A percentile compares a stretch with the other conserved stretches of the same genome.
Evolutionary conservation across 768 basidiomycete species (phyloP).

Genomic region (Suillus lakei): DNA sequence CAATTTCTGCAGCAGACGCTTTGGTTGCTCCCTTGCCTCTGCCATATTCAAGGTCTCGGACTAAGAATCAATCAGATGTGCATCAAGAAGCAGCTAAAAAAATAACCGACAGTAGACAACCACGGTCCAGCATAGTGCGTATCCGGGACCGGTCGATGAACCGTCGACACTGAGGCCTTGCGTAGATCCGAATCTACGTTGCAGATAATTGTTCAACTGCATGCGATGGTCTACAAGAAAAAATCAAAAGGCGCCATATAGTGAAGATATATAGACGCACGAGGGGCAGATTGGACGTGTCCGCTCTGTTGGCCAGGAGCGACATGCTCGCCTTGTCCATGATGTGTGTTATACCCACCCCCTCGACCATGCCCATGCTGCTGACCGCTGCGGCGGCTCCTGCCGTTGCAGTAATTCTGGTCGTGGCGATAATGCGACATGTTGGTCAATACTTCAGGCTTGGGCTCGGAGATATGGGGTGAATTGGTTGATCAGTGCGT

Average conservation of each 20-base stretch:
- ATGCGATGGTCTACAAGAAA: constrained; percentile 23
- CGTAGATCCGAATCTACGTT: constrained; percentile 16
- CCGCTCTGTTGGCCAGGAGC: not conserved
- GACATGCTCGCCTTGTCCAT: not conserved
- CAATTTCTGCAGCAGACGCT: constrained; percentile 29
- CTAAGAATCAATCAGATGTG: constrained; percentile 16
- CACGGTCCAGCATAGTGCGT: not conserved
- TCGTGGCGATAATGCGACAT: not conserved
- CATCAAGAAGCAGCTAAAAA: not conserved
- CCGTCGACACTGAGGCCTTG: constrained; percentile 7
- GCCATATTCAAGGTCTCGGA: constrained; percentile 27
- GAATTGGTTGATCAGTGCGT: not conserved
- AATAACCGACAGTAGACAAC: not conserved
- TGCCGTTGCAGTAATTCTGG: not conserved
- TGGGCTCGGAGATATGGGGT: not conserved
- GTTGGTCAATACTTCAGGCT: not conserved
- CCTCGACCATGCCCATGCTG: not conserved
- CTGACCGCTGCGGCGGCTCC: not conserved
- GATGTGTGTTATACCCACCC: not conserved
- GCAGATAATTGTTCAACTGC: constrained; percentile 32
- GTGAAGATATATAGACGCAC: not conserved
- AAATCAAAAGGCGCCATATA: not conserved
- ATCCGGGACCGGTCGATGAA: not conserved
- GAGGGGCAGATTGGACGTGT: not conserved
- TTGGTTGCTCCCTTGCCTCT: constrained; percentile 20